Evolutionary conservation across 306 rosid genomes (phyloP), one percentile per base, ranked within the genome.

Genomic region (Dryas drummondii): DNA sequence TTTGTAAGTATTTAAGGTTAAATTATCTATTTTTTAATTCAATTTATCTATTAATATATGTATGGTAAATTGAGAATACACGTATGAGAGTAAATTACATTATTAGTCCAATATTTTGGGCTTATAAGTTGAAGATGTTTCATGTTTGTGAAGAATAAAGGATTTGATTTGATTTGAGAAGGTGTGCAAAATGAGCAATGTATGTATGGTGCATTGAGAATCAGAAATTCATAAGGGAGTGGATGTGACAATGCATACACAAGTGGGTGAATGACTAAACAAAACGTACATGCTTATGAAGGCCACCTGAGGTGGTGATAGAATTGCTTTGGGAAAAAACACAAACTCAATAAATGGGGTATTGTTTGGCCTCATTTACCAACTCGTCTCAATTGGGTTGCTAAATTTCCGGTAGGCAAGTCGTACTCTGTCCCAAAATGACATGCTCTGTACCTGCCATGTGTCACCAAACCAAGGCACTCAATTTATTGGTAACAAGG

Each of bases 351-450:
- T 49, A n/a, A 66, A 48, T 49, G 66, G 26, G 37, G 37, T 32
- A 32, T n/a, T 49, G 16, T 19, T 78, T 78, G 81, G 76, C 76
- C 58, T 52, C 58, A 76, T 76, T 81, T 71, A 76, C 84, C 84
- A 49, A 71, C 75, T 56, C 52, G 48, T 8, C 22, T 40, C 53
- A 60, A 19, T 70, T 56, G 52, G 17, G 70, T 6, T 72, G 78
- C 81, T 64, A 71, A 65, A 76, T 70, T 71, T 81, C 41, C 81
- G 60, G 74, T 57, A 7, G 19, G 9, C 5, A 13, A 72, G 0
- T 12, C 7, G 55, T 22, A 56, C 27, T 17, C 66, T 40, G 53
- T 41, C 47, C 64, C 46, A 19, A 17, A 47, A 49, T 45, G 57
- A 26, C 32, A 19, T 45, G n/a, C 10, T 48, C 7, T 70, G 27